phyloP scores from a whole-genome alignment of 352 stramenopile species.

The Globisporangium nagaii region DNA sequence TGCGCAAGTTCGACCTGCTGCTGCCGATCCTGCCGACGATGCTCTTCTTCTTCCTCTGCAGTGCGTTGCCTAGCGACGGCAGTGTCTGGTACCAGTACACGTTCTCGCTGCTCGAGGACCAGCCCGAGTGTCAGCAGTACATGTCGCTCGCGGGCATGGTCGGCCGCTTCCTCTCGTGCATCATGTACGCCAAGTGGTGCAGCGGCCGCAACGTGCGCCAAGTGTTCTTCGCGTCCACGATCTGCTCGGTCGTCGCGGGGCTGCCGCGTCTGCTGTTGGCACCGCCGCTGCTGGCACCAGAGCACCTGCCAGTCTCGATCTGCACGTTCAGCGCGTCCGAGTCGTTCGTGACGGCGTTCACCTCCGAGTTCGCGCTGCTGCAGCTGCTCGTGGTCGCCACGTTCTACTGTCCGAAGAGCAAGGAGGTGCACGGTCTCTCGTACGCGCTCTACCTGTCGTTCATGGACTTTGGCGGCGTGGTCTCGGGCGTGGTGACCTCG shows the following conservation, averaged over 20 bases:
- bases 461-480: conserved; percentile 81
- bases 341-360: conserved; percentile 75
- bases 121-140: conserved; percentile 73
- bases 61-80: conserved; percentile 53
- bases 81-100: conserved; percentile 83
- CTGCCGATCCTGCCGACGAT: conserved; percentile 58
- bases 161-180: conserved; percentile 61
- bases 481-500: conserved; percentile 60
- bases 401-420: conserved; percentile 59
- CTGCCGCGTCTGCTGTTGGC: conserved; percentile 61
- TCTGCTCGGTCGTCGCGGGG: conserved; percentile 56
- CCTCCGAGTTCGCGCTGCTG: conserved; percentile 72
- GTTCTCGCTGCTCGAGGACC: conserved; percentile 48
- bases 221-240: conserved; percentile 71
- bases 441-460: conserved; percentile 81
- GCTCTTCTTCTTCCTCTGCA: conserved; percentile 82
- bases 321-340: conserved; percentile 64
- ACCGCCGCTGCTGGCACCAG: conserved; percentile 27
- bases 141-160: conserved; percentile 60
- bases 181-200: conserved; percentile 70
- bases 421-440: conserved; percentile 59
- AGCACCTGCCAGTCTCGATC: conserved; percentile 47
- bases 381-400: conserved; percentile 81
- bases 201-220: conserved; percentile 55
- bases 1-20: conserved; percentile 40